Evolutionary conservation across 2,329 filamentous ascomycete species (phyloP).

Genomic region (Lomentospora prolificans): DNA sequence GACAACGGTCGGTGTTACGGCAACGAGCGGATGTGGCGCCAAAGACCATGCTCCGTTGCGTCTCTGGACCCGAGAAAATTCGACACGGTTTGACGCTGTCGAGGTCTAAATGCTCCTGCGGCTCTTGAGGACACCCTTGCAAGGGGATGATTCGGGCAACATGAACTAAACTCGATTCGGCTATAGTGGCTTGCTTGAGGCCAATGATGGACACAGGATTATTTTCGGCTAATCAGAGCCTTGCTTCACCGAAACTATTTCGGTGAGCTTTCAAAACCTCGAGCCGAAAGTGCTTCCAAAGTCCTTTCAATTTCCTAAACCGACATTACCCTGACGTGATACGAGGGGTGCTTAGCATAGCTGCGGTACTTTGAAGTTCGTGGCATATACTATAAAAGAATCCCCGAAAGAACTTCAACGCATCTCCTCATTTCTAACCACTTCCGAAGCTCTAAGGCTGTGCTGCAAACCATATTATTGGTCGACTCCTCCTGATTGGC

Average conservation of each 20-base stretch:
- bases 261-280: background rate
- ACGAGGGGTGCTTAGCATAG: no score
- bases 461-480: background rate
- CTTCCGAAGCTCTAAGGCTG: background rate
- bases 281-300: no score
- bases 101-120: background rate
- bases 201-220: background rate
- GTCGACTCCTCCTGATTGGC: background rate
- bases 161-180: background rate
- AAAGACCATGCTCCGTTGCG: background rate
- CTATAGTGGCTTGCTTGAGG: background rate
- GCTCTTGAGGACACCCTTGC: background rate
- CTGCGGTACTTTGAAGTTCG: background rate
- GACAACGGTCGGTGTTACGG: background rate
- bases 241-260: no score
- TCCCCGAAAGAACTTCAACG: no score
- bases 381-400: background rate
- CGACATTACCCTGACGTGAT: no score
- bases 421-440: background rate
- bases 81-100: background rate
- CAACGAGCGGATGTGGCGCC: background rate
- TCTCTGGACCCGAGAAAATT: background rate
- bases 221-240: background rate
- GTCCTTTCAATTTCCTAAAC: no score
- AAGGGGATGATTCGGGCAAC: background rate